Evolutionary conservation across 2,329 filamentous ascomycete species (phyloP), one percentile per base, ranked within the genome.

Genomic region (Zopfia rhizophila): DNA sequence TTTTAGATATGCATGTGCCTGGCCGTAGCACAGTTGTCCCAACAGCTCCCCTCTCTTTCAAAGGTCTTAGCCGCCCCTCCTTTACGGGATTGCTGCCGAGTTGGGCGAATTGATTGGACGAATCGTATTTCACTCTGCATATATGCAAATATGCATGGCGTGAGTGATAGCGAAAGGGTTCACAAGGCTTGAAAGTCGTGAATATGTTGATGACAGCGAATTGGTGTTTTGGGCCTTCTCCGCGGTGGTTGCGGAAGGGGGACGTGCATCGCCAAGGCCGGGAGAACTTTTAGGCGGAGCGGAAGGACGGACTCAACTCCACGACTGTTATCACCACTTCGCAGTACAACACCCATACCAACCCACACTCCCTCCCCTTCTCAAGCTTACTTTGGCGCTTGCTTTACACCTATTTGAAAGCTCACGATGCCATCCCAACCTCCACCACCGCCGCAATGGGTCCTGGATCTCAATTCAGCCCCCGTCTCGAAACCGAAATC

Each of bases 401-500:
- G n/a, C n/a, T n/a, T n/a, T n/a, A n/a, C n/a, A n/a, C n/a, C n/a
- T n/a, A n/a, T n/a, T n/a, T n/a, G n/a, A n/a, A n/a, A n/a, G n/a
- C n/a, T 12, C 45, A 36, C 28, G 30, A 65, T 67, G 61, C 42
- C 67, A 2, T 24, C 58, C 8, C 28, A 39, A 3, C 60, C 68
- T 4, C 61, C 76, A 28, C 79, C 76, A 36, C 81, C 80, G 35
- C 92, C 92, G 23, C 78, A 82, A 80, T 99, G 94, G 94, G 90
- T 93, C 23, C 74, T 86, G 55, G 87, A 95, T 64, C 82, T 97
- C 59, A 86, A 87, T 66, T 83, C 83, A 31, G 83, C 90, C 22
- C 85, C 90, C 17, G 70, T 82, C 17, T 68, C 83, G 38, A 89
- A 84, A 69, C 73, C 85, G 38, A 91, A 90, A 74, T 68, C 77